Base-by-base conservation (phyloP, 2,329 filamentous ascomycete species). In the Aspergillus floridensis region DNA sequence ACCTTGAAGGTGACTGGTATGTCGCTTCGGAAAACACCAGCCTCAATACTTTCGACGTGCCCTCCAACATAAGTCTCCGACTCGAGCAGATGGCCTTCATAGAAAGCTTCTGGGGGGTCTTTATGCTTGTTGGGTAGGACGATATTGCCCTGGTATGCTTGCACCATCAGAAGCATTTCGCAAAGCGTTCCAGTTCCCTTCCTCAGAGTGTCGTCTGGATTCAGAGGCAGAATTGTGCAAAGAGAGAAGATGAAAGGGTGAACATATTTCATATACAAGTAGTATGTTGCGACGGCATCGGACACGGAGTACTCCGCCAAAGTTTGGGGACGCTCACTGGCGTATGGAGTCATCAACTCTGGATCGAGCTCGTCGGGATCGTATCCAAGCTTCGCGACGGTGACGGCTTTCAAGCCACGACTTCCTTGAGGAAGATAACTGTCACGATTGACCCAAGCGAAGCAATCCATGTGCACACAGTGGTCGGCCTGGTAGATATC, bases 231-330 rank as follows among this genome's bases (percentile, higher is more conserved):
- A 78, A 99, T 97, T 1, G 93, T 99, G 77, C 95, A 99, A 0
- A 99, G 81, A 1, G 96, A 98, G 82, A 99, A 99, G 74, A 99
- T 95, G 80, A 99, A 99, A 3, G 95, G 95, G 74, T 99, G 95
- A n/a, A 99, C 91, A 75, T 99, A 99, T 88, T 99, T 99, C 96
- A 99, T 99, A 83, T 99, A 99, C 63, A 99, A 81, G 72, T 99
- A 99, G 74, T 99, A 99, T 0, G 95, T 99, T 22, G 95, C 95
- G 53, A 99, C 95, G 10, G 96, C 96, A 82, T 99, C 96, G 70
- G 96, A 99, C 49, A 99, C 95, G 0, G 96, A 99, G 78, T 99
- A 99, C 71, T 99, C 95, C 8, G 95, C 93, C 54, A 99, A 81
- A 0, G 92, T 96, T 73, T 99, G 95, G 0, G 95, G 95, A 65